Conservation (phyloP, 2,329 filamentous ascomycete species). For the Amauroascus niger region DNA sequence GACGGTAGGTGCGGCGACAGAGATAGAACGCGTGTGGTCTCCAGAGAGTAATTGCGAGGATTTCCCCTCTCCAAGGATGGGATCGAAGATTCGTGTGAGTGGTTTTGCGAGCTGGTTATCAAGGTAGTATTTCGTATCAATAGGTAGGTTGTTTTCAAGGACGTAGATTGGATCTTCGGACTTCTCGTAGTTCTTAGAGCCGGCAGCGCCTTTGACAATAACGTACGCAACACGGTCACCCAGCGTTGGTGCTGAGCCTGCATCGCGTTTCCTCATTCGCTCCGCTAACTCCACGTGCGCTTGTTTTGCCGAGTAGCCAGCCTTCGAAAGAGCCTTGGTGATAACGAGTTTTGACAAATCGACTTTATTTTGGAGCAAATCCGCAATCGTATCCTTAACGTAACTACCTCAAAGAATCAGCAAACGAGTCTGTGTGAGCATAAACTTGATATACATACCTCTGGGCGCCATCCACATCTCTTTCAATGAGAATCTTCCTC, state of each 20-base stretch:
- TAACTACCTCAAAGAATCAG: slow-evolving; percentile 53
- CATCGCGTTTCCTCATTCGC: slow-evolving; percentile 94
- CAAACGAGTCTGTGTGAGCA: slow-evolving; percentile 11
- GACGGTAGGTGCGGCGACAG: slow-evolving; percentile 79
- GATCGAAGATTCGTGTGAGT: slow-evolving; percentile 89
- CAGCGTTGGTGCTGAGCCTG: slow-evolving; percentile 81
- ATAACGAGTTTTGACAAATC: slow-evolving; percentile 99
- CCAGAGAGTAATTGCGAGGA: slow-evolving; percentile 77
- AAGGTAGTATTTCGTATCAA: slow-evolving; percentile 96
- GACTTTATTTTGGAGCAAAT: slow-evolving; percentile 91
- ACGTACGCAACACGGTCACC: slow-evolving; percentile 97
- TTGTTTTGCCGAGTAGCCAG: slow-evolving; percentile 82
- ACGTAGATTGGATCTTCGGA: slow-evolving; percentile 97
- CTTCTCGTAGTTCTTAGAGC: slow-evolving; percentile 91
- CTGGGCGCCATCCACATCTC: slow-evolving; percentile 81
- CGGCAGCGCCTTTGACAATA: slow-evolving; percentile 83
- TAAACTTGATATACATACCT: slow-evolving; percentile 54
- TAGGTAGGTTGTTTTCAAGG: slow-evolving; percentile 92
- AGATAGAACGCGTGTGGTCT: slow-evolving; percentile 89
- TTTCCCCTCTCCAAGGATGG: slow-evolving; percentile 88
- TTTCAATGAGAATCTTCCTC: slow-evolving; percentile 89
- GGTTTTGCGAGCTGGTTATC: slow-evolving; percentile 98
- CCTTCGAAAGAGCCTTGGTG: slow-evolving; percentile 89
- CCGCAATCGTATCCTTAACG: slow-evolving; percentile 90
- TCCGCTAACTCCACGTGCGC: slow-evolving; percentile 91